These are phyloP conservation scores for Picochlorum sp. DNA, from an alignment of 139 green algal species.

Conservation along the genomic window DNA sequence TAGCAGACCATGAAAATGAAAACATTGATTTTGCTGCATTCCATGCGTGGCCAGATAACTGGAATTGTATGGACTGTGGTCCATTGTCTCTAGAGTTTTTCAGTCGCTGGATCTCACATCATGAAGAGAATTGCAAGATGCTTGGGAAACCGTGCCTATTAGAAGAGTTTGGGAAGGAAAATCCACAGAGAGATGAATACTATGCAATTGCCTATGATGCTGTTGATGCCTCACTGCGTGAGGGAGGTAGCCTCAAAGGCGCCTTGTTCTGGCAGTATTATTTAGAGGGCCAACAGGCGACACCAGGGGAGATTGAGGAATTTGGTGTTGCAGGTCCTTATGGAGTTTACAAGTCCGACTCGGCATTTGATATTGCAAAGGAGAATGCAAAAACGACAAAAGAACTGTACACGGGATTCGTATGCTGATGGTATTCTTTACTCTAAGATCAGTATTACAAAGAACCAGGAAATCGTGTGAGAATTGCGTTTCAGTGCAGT, in stretches of 20 bases:
- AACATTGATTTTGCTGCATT: slow-evolving; percentile 37
- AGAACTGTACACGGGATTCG: not conserved
- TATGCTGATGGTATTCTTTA: slow-evolving; percentile 8
- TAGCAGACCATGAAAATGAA: slow-evolving; percentile 16
- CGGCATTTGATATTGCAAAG: slow-evolving; percentile 14
- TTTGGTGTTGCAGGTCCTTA: slow-evolving; percentile 34
- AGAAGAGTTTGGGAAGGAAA: slow-evolving; percentile 36
- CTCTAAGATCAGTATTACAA: slow-evolving; percentile 5
- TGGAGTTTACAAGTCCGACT: slow-evolving; percentile 23
- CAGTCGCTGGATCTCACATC: slow-evolving; percentile 16
- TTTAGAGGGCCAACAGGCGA: slow-evolving; percentile 12
- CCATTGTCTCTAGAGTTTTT: not conserved
- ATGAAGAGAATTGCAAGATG: slow-evolving; percentile 3
- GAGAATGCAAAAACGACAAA: slow-evolving; percentile 7
- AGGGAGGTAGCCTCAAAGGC: slow-evolving; percentile 14
- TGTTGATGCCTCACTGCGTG: slow-evolving; percentile 21
- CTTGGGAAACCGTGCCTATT: slow-evolving; percentile 33
- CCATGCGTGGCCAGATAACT: slow-evolving; percentile 31
- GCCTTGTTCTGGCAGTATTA: slow-evolving; percentile 21
- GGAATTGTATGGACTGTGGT: not conserved
- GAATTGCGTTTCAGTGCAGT: not conserved
- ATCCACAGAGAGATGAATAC: slow-evolving; percentile 13
- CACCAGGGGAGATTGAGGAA: slow-evolving; percentile 23
- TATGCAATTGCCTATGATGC: slow-evolving; percentile 19
- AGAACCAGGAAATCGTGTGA: not conserved